phyloP scores from a whole-genome alignment of 306 rosid genomes.

The Cicer arietinum region DNA sequence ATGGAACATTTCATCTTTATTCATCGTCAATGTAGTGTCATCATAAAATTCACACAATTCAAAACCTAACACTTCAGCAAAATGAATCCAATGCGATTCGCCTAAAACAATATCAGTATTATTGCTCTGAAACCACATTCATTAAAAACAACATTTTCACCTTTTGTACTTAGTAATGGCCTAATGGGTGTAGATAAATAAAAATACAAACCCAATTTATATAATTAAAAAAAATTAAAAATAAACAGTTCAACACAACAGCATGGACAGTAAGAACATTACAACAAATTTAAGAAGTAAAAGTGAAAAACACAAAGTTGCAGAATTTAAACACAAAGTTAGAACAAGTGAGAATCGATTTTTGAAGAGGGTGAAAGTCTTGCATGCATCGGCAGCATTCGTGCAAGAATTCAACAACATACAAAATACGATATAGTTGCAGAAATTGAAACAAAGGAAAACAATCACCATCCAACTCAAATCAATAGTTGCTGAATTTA shows the following conservation, averaged over 20 bases:
- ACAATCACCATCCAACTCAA: not conserved
- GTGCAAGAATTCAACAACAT: constrained; percentile 3
- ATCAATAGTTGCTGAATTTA: not conserved
- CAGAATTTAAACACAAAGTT: not conserved
- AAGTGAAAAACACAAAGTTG: not conserved
- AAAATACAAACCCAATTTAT: too few species aligned
- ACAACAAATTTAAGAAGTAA: not conserved
- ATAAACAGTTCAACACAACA: not conserved
- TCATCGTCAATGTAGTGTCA: constrained; percentile 11
- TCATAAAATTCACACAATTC: constrained; percentile 1
- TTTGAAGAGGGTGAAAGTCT: not conserved
- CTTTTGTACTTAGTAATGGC: not conserved
- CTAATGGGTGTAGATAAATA: not conserved
- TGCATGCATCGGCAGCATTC: constrained; percentile 1
- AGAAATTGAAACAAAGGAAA: not conserved
- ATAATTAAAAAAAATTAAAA: not conserved
- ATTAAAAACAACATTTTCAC: not conserved
- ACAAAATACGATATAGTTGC: not conserved
- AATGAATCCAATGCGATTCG: not conserved
- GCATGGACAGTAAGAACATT: not conserved
- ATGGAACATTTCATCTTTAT: not conserved
- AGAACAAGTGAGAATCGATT: not conserved
- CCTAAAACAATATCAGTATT: not conserved
- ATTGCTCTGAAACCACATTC: not conserved
- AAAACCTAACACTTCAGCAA: not conserved